Percentiles rank a stretch among this genome's conserved stretches.
phyloP scores from a whole-genome alignment of 148 eudicot species.

The Vaccinium myrtillus region DNA sequence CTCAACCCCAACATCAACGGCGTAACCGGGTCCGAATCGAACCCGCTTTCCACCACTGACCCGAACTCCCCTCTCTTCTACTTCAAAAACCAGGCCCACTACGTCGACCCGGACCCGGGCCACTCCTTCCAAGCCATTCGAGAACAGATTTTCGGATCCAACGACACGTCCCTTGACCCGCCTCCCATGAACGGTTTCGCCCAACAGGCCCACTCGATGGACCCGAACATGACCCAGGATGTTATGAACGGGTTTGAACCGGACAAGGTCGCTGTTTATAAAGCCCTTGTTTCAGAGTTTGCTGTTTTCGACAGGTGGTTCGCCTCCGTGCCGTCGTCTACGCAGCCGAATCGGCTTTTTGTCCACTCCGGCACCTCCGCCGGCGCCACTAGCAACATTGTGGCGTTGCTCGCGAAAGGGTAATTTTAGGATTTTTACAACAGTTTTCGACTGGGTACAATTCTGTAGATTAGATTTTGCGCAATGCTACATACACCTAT shows the following conservation, averaged over 20 bases:
- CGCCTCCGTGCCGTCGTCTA: conserved; percentile 77
- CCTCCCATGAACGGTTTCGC: conserved; percentile 81
- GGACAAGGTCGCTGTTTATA: conserved; percentile 58
- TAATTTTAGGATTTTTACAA: background rate
- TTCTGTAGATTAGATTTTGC: background rate
- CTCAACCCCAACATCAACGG: conserved; percentile 69
- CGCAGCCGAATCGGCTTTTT: conserved; percentile 81
- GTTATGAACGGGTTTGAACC: conserved; percentile 78
- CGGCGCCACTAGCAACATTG: conserved; percentile 77
- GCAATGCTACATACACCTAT: no score
- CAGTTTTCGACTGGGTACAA: background rate
- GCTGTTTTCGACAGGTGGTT: conserved; percentile 91
- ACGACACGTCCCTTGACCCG: conserved; percentile 44
- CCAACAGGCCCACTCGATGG: conserved; percentile 61
- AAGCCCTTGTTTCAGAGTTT: conserved; percentile 59
- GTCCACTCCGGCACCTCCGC: conserved; percentile 81
- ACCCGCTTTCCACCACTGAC: conserved; percentile 43
- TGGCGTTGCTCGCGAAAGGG: conserved; percentile 57
- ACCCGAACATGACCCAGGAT: conserved; percentile 55
- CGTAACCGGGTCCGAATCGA: conserved; percentile 62
- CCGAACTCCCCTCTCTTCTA: conserved; percentile 37
- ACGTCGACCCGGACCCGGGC: conserved; percentile 88
- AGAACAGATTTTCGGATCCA: conserved; percentile 74
- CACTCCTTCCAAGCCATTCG: conserved; percentile 85
- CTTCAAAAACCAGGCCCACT: conserved; percentile 57